Base-by-base conservation (phyloP, 345 rosid species). In the Hibiscus trionum region DNA sequence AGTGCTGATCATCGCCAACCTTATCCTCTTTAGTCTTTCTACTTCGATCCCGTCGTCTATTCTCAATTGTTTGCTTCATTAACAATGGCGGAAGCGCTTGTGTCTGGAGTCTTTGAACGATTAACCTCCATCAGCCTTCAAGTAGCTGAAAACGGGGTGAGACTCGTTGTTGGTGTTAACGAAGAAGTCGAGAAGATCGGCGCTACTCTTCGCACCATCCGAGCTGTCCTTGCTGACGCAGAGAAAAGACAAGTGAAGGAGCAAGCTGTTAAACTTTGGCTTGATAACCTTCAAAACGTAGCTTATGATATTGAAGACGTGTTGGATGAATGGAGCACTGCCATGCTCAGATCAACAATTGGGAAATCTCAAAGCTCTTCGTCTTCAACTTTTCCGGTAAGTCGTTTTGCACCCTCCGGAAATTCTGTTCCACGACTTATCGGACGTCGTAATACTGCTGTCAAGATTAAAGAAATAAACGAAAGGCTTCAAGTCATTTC, bases 301-400 rank as follows among this genome's bases (percentile, higher is more conserved):
- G 59, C 75, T 11, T 78, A 78, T 70, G 75, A 70, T 11, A 56
- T 78, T 16, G 77, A 78, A 42, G 81, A 70, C 39, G 63, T 65
- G 56, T 12, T 78, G 62, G 77, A 73, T 19, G 77, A 58, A 15
- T 78, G 81, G 81, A 78, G 65, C 47, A 67, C 78, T 44, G 46
- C 11, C 0, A 2, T 67, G n/a, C 8, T 7, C 50, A 7, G 27
- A 11, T 47, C 35, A 11, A 0, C 12, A 1, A 10, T 56, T 14
- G 14, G 37, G 60, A 24, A 1, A 56, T 9, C 29, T 60, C 63
- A 2, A 26, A 59, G 31, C 7, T 12, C 29, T 19, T 56, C 61
- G 0, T 60, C 29, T 19, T 56, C 61, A 19, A 3, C 63, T 27
- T 27, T 1, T 29, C 19, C 1, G 64, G 39, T 31, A 29, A 6